Base-by-base conservation (phyloP, 108 stramenopile species). In the Parietichytrium sp. region DNA sequence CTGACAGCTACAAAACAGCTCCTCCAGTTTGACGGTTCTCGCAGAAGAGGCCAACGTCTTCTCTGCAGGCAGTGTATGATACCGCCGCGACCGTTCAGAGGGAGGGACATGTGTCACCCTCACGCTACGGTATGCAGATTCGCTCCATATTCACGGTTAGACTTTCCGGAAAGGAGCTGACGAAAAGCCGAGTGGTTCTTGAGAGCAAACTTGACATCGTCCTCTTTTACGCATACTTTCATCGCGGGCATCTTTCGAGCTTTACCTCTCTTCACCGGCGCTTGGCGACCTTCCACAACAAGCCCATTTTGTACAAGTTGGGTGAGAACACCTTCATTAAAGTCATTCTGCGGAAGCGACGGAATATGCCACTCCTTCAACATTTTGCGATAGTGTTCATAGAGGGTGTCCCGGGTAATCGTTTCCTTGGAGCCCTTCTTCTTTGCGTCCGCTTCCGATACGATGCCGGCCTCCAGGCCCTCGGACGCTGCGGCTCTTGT, bases 181-280 rank as follows among this genome's bases (percentile, higher is more conserved):
- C 45, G 29, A 6, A 42, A 45, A 25, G 61, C 61, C 23, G 45
- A 16, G 3, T 72, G 36, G 10, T 2, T 8, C 38, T 45, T 25
- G 1, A 72, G 42, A 6, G 61, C 61, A 3, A 10, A 15, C 23
- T 45, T 42, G 3, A 25, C 61, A 20, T 72, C 61, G n/a, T 16
- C 6, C 61, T 72, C 61, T 33, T 45, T 33, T 42, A 72, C 61
- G 3, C 45, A 33, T n/a, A 72, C 61, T 23, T 45, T 36, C 38
- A 72, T n/a, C n/a, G n/a, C n/a, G n/a, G 61, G 1, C 38, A 72
- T 23, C 61, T 33, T 25, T 72, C 20, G 6, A 33, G 61, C 10
- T 45, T n/a, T n/a, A 45, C 61, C 61, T 72, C 45, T 38, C 45
- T 72, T n/a, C n/a, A n/a, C n/a, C n/a, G n/a, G n/a, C 38, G 42